These are phyloP conservation scores for Kwoniella sp. DNA, from an alignment of 768 basidiomycete species.

Conservation along the genomic window DNA sequence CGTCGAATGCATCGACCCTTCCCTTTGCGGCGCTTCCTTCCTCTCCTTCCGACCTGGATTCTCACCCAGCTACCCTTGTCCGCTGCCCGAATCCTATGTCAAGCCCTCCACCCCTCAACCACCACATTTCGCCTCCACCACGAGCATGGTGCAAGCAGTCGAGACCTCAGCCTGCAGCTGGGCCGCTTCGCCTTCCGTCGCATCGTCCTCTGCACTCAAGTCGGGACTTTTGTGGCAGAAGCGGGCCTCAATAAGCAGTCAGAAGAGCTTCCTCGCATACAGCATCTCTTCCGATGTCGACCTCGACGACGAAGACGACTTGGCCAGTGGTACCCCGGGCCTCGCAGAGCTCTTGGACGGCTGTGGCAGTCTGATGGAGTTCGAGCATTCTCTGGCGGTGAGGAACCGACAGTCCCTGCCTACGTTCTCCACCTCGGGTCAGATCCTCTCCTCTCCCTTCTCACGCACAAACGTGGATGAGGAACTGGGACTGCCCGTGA, in stretches of 20 bases:
- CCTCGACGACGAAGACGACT: not conserved
- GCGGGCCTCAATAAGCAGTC: no score
- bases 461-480: slow-evolving; percentile 7
- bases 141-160: no score
- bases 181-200: slow-evolving; percentile 1
- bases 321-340: not conserved
- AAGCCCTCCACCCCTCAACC: not conserved
- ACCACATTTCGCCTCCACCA: no score
- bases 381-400: no score
- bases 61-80: no score
- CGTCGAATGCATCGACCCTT: slow-evolving; percentile 7
- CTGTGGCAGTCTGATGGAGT: not conserved
- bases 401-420: not conserved
- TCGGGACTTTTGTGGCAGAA: no score
- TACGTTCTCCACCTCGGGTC: not conserved
- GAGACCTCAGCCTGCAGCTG: slow-evolving; percentile 1
- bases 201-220: no score
- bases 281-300: no score
- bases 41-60: slow-evolving; percentile 4
- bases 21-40: slow-evolving; percentile 1
- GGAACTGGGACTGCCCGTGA: no score
- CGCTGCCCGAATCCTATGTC: no score
- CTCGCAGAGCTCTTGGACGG: not conserved
- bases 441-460: slow-evolving; percentile 21
- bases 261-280: no score